These are phyloP conservation scores for Wickerhamomyces bovis DNA, from an alignment of 805 yeast species.

Conservation along the genomic window DNA sequence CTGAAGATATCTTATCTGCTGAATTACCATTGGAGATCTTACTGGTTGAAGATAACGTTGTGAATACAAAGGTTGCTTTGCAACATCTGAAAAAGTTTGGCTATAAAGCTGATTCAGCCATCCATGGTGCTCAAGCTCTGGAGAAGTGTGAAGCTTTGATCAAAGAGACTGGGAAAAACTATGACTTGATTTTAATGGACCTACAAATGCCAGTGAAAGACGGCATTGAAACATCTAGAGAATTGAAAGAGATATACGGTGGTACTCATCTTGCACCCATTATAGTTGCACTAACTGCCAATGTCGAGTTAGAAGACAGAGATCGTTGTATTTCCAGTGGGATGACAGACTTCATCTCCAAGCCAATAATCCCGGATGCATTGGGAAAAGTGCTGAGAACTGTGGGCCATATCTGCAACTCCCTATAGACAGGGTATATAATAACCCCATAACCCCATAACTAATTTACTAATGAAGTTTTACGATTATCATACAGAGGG, in stretches of 20 bases:
- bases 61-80: conserved; percentile 55
- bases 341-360: conserved; percentile 47
- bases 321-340: conserved; percentile 41
- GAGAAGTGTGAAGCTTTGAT: conserved; percentile 81
- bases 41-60: conserved; percentile 91
- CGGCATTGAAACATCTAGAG: conserved; percentile 89
- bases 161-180: conserved; percentile 42
- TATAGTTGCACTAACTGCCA: conserved; percentile 92
- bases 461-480: not conserved
- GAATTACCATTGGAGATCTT: conserved; percentile 49
- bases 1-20: conserved; percentile 3
- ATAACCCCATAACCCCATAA: too few relatives aligned
- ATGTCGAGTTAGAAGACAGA: conserved; percentile 49
- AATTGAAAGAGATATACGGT: conserved; percentile 41
- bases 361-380: conserved; percentile 45
- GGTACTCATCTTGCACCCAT: conserved; percentile 74
- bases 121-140: conserved; percentile 87
- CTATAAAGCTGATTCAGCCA: conserved; percentile 55
- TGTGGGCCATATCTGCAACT: conserved; percentile 2
- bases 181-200: conserved; percentile 91
- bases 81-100: conserved; percentile 69
- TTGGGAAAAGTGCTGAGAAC: conserved; percentile 21
- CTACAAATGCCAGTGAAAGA: conserved; percentile 91
- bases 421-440: not conserved
- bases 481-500: not conserved